Percentiles rank a stretch among this genome's conserved stretches.
Evolutionary conservation across 2,329 filamentous ascomycete species (phyloP).

Genomic region (Aspergillus floridensis): DNA sequence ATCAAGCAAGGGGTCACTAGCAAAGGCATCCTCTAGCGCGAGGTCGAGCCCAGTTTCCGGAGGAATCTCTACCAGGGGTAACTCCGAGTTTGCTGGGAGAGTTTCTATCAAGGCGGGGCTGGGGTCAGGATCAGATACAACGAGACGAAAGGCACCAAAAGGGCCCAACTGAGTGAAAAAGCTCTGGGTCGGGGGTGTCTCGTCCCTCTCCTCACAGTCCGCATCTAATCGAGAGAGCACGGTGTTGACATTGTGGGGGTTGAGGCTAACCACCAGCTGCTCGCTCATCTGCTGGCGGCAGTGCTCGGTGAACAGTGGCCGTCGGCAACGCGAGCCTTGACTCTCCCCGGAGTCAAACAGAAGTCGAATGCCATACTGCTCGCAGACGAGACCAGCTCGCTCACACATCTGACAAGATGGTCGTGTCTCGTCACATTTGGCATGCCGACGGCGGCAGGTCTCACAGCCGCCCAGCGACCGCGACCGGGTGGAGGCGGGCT

Average conservation of each 20-base stretch:
- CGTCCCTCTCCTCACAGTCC: constrained; percentile 14
- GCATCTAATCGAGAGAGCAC: constrained; percentile 30
- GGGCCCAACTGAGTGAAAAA: neutral
- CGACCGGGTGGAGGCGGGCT: neutral
- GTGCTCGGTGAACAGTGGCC: constrained; percentile 44
- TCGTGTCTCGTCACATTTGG: constrained; percentile 47
- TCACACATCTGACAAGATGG: constrained; percentile 42
- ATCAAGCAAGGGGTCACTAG: constrained; percentile 8
- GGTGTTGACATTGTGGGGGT: constrained; percentile 19
- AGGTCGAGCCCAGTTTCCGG: neutral
- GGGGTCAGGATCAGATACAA: neutral
- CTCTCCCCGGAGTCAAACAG: constrained; percentile 34
- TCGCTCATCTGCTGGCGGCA: constrained; percentile 37
- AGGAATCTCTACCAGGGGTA: neutral
- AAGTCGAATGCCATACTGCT: constrained; percentile 42
- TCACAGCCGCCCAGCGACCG: constrained; percentile 11
- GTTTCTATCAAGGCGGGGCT: neutral
- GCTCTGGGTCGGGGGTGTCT: neutral
- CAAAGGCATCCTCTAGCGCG: neutral
- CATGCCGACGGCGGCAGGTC: constrained; percentile 42
- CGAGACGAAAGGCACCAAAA: constrained; percentile 1
- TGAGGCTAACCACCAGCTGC: constrained; percentile 34
- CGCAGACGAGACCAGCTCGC: constrained; percentile 36
- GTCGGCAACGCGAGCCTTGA: constrained; percentile 36
- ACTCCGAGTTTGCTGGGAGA: neutral